Percentiles rank a stretch among this genome's conserved stretches.
These are phyloP conservation scores for Biscutella laevigata DNA, from an alignment of 441 rosid species.

Conservation along the genomic window DNA sequence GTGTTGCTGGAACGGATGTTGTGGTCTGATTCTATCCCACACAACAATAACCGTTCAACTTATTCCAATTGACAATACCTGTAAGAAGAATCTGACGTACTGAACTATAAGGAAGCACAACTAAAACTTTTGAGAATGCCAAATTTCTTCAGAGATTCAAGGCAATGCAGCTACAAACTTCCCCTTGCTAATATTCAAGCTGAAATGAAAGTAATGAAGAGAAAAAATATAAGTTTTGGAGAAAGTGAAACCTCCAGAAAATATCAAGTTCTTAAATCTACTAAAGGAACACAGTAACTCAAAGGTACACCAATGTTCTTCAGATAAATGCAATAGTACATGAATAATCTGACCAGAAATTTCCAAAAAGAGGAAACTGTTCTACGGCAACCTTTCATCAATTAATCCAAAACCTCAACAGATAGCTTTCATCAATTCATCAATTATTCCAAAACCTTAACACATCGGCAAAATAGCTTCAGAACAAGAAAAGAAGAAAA, in stretches of 20 bases:
- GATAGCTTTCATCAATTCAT: too few relatives aligned
- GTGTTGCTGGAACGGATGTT: conserved; percentile 37
- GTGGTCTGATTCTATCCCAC: conserved; percentile 49
- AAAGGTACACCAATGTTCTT: conserved; percentile 1
- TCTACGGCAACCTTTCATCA: background rate
- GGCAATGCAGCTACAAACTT: conserved; percentile 6
- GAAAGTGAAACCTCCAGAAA: conserved; percentile 26
- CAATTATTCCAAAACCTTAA: background rate
- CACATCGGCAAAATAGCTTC: background rate
- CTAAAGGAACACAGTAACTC: background rate
- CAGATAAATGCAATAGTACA: background rate
- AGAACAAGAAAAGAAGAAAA: background rate
- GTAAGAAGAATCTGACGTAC: conserved; percentile 16
- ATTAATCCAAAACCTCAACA: conserved; percentile 10
- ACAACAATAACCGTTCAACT: conserved; percentile 15
- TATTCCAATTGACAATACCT: background rate
- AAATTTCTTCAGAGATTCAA: conserved; percentile 18
- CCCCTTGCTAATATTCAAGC: conserved; percentile 10
- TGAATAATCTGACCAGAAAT: conserved; percentile 12
- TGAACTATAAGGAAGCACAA: conserved; percentile 7
- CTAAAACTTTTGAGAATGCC: conserved; percentile 1
- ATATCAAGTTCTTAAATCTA: background rate
- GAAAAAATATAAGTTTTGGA: background rate
- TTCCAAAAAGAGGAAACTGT: conserved; percentile 26
- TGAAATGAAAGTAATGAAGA: conserved; percentile 4